Evolutionary conservation across 495 filamentous ascomycete genomes (phyloP), one percentile per base, ranked within the genome.

Genomic region (Penicillium maclennaniae): DNA sequence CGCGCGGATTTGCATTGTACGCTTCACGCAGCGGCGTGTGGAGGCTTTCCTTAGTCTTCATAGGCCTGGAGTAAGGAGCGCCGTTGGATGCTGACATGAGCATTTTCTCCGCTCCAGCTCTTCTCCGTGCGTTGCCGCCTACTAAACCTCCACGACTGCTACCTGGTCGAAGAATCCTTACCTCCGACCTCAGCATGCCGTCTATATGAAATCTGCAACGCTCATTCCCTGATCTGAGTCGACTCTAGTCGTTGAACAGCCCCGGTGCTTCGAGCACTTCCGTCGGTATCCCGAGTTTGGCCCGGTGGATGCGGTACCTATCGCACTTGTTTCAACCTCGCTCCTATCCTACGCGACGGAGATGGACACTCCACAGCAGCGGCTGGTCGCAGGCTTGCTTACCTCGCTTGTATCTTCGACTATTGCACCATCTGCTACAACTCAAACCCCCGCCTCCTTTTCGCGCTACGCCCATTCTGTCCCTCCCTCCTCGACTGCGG

Each of bases 331-430:
- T 25, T 14, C 43, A n/a, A 8, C 34, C 25, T 43, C 25, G 21
- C n/a, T 16, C 28, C 45, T 41, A 38, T n/a, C 46, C n/a, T 47
- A 23, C 26, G 20, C 23, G 45, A 36, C 45, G 10, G 10, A 51
- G 26, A 67, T 67, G 63, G 58, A 50, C 40, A 60, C 43, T 6
- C 44, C 45, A 17, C 63, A 67, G 43, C 37, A 49, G 31, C 53
- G 51, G 14, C 26, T 65, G 39, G 53, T 54, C 28, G 54, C 59
- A 36, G 58, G 54, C 45, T 58, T 69, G 60, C 60, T 75, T 9
- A 54, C 67, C 7, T 58, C 66, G 21, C 49, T 73, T 43, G 46
- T 58, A 17, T 58, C 67, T 21, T 55, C 66, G 14, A 54, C 59
- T 14, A 36, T 64, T 43, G 60, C 70, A 10, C 57, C 65, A 8